Conservation (phyloP, 129 eudicot genomes). For the sunflower (Helianthus annuus) region DNA sequence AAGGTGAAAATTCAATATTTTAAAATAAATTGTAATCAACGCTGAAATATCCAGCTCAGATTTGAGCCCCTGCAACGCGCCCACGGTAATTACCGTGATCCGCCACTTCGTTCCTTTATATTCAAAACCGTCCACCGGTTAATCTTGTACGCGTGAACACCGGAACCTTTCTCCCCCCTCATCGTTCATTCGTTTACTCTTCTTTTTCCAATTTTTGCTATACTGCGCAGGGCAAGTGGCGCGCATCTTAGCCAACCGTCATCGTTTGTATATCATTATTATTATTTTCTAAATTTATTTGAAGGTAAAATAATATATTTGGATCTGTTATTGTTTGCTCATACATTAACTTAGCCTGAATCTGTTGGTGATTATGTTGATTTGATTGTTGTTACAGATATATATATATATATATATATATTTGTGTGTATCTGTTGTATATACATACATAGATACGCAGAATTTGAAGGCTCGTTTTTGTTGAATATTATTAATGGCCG, state of each 20-base stretch:
- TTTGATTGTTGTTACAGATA: constrained; percentile 13
- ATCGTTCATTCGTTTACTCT: constrained; percentile 21
- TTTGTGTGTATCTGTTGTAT: not conserved
- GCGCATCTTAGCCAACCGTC: constrained; percentile 30
- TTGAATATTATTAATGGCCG: constrained; percentile 57
- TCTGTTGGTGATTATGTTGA: constrained; percentile 20
- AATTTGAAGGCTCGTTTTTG: constrained; percentile 14
- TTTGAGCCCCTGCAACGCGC: constrained; percentile 18
- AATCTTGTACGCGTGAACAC: constrained; percentile 33
- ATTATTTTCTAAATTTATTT: no score
- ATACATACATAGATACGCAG: constrained; percentile 21
- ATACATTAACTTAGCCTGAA: constrained; percentile 9
- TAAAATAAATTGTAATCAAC: constrained; percentile 11
- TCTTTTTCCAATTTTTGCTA: constrained; percentile 14
- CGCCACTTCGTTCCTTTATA: constrained; percentile 24
- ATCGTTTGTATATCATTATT: no score
- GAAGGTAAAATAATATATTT: constrained; percentile 28
- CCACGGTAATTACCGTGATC: constrained; percentile 23
- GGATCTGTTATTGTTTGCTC: constrained; percentile 25
- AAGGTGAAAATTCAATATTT: not conserved
- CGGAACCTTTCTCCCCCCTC: constrained; percentile 28
- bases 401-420: constrained; percentile 19
- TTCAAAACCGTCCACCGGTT: constrained; percentile 28
- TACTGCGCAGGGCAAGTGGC: constrained; percentile 29
- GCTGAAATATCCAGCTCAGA: constrained; percentile 28